phyloP scores from a whole-genome alignment of 129 eudicot genomes.

The Arctium minus region DNA sequence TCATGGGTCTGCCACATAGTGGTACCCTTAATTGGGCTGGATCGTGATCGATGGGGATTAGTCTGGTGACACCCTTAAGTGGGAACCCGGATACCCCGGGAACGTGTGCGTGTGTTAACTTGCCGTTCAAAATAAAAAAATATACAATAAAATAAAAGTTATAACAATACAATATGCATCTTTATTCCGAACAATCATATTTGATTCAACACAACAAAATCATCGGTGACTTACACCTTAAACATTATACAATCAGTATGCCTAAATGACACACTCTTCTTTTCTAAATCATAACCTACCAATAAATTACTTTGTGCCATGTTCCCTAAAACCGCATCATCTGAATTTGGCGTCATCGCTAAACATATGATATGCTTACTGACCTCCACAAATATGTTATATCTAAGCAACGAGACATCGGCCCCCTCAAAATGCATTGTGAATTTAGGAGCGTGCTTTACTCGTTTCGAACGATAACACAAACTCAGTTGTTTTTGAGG shows the following conservation, averaged over 20 bases:
- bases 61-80: too few relatives aligned
- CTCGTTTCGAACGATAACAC: conserved; percentile 23
- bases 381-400: conserved; percentile 24
- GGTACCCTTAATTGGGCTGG: too few relatives aligned
- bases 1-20: too few relatives aligned
- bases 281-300: conserved; percentile 47
- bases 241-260: conserved; percentile 37
- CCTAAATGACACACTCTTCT: conserved; percentile 34
- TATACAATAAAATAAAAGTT: too few relatives aligned
- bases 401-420: conserved; percentile 29
- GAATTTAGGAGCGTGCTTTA: conserved; percentile 8
- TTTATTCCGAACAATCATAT: neutral
- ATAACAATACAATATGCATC: too few relatives aligned
- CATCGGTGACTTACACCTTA: neutral
- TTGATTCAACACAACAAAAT: neutral
- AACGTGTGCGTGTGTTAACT: too few relatives aligned
- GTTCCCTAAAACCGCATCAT: conserved; percentile 30
- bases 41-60: too few relatives aligned
- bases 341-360: conserved; percentile 1
- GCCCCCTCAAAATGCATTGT: conserved; percentile 43
- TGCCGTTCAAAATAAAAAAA: too few relatives aligned
- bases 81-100: too few relatives aligned
- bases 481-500: conserved; percentile 9
- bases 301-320: conserved; percentile 41
- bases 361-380: conserved; percentile 33